phyloP scores from a whole-genome alignment of 345 rosid genomes.

The Trapa bicornis region DNA sequence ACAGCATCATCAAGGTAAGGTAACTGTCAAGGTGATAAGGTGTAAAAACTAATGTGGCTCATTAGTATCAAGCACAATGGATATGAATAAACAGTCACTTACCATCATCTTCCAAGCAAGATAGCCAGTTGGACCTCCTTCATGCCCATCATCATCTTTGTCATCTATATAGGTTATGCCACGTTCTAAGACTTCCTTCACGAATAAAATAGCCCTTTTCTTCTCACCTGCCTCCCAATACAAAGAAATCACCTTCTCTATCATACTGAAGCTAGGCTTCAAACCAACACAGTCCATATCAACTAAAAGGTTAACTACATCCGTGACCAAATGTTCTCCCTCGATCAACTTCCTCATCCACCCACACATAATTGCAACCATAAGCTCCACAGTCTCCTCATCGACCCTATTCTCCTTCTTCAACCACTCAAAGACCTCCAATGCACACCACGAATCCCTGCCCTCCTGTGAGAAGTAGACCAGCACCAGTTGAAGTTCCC shows the following conservation, averaged over 20 bases:
- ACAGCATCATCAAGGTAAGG: too few relatives aligned
- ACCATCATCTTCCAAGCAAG: constrained; percentile 98
- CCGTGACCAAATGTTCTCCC: constrained; percentile 43
- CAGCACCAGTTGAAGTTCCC: constrained; percentile 66
- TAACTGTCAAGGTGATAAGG: neutral
- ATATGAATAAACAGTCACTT: constrained; percentile 8
- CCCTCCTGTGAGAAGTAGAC: constrained; percentile 95
- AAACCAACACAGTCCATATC: constrained; percentile 93
- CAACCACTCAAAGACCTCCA: constrained; percentile 92
- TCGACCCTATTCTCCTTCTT: constrained; percentile 72
- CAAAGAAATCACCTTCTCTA: constrained; percentile 83
- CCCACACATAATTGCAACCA: constrained; percentile 83
- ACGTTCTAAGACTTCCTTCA: constrained; percentile 53
- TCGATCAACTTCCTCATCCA: constrained; percentile 74
- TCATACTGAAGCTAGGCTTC: constrained; percentile 79
- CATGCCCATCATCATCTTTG: constrained; percentile 34
- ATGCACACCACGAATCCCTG: constrained; percentile 91
- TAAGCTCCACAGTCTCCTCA: constrained; percentile 81
- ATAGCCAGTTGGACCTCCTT: constrained; percentile 85
- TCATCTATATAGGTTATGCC: constrained; percentile 31
- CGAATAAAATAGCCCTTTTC: constrained; percentile 50
- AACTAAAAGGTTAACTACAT: constrained; percentile 61
- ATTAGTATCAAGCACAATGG: neutral
- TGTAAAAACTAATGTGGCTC: neutral
- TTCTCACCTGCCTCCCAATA: constrained; percentile 69